A percentile compares a stretch with the other conserved stretches of the same genome.
These are phyloP conservation scores for Nidularia sp. DNA, from an alignment of 768 basidiomycete genomes.

Conservation along the genomic window DNA sequence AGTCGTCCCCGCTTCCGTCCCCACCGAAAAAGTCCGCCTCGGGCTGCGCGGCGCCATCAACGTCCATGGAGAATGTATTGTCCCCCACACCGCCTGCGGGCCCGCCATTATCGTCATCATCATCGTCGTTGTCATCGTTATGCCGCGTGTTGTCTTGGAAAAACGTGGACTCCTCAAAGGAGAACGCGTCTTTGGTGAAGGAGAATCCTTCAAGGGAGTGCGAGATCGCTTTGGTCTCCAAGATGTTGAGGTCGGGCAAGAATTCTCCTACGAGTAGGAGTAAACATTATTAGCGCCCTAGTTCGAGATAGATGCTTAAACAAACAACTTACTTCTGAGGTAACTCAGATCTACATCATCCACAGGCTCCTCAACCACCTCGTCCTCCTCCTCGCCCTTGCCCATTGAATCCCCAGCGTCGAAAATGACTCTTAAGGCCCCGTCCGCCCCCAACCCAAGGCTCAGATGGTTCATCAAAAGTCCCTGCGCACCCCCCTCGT, in stretches of 20 bases:
- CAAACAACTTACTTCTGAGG: constrained; percentile 47
- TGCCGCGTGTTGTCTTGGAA: constrained; percentile 50
- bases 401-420: constrained; percentile 91
- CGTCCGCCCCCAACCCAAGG: constrained; percentile 72
- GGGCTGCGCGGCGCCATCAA: constrained; percentile 30
- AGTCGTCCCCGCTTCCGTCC: constrained; percentile 33
- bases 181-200: constrained; percentile 66
- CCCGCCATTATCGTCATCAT: constrained; percentile 28
- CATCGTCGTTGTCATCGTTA: constrained; percentile 40
- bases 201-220: constrained; percentile 79
- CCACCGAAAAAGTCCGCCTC: constrained; percentile 26
- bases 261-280: constrained; percentile 48
- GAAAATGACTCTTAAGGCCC: constrained; percentile 86
- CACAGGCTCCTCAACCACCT: constrained; percentile 66
- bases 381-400: constrained; percentile 77
- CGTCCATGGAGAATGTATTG: constrained; percentile 35
- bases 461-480: constrained; percentile 94
- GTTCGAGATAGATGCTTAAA: background rate
- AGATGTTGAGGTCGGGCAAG: constrained; percentile 60
- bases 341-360: constrained; percentile 63
- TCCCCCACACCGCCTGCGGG: constrained; percentile 12
- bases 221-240: constrained; percentile 73
- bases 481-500: constrained; percentile 96
- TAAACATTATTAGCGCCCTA: constrained; percentile 5
- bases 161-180: constrained; percentile 60